Conservation (phyloP, 2,329 filamentous ascomycete species). For the Cryphonectria naterciae region DNA sequence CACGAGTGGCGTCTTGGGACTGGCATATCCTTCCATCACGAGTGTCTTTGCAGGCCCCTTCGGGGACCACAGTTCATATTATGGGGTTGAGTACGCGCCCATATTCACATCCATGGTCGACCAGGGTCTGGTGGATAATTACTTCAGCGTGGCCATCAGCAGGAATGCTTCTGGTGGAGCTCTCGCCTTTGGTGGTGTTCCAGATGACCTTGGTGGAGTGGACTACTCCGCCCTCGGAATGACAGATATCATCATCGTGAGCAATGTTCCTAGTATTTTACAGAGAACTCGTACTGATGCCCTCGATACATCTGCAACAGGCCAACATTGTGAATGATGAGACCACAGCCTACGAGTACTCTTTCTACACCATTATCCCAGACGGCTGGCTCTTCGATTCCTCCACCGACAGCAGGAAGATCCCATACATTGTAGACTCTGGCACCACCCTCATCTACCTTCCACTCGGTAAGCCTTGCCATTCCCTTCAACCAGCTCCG, state of each 20-base stretch:
- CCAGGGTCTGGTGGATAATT: constrained; percentile 49
- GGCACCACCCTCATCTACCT: constrained; percentile 57
- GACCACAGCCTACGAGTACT: constrained; percentile 48
- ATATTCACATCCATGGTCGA: constrained; percentile 53
- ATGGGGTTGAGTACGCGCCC: constrained; percentile 50
- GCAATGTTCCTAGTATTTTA: constrained; percentile 28
- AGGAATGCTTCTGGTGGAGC: constrained; percentile 50
- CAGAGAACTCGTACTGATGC: not conserved
- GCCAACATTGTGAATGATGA: constrained; percentile 45
- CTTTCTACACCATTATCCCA: constrained; percentile 58
- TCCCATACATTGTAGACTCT: constrained; percentile 56
- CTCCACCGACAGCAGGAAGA: constrained; percentile 46
- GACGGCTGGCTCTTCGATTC: constrained; percentile 52
- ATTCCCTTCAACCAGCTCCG: not conserved
- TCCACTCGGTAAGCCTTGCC: constrained; percentile 47
- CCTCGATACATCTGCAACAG: constrained; percentile 35
- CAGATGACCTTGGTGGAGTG: constrained; percentile 41
- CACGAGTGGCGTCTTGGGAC: constrained; percentile 55
- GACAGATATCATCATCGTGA: constrained; percentile 51
- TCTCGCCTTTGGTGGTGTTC: constrained; percentile 52
- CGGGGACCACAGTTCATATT: constrained; percentile 44
- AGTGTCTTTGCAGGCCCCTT: constrained; percentile 50
- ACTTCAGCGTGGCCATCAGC: constrained; percentile 53
- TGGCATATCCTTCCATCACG: constrained; percentile 55
- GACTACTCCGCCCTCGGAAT: constrained; percentile 37